These are phyloP conservation scores for Fremontodendron californicum DNA, from an alignment of 345 rosid genomes.

Conservation along the genomic window DNA sequence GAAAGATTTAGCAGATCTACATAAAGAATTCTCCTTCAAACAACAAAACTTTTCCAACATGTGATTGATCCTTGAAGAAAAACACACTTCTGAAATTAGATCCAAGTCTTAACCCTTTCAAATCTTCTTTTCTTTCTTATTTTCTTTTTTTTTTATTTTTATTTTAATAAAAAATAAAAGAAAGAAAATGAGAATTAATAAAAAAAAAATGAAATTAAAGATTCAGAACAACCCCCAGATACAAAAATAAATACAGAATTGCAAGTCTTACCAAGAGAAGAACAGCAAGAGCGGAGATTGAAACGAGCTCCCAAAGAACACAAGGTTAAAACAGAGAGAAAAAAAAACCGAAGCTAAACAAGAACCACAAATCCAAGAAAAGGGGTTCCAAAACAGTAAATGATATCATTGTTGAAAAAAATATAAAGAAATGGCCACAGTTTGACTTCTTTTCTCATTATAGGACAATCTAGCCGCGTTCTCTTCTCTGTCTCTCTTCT, in stretches of 20 bases:
- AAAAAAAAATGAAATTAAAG: neutral
- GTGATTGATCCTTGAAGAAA: neutral
- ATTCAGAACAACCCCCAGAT: neutral
- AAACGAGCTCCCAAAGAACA: neutral
- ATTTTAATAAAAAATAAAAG: neutral
- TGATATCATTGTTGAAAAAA: neutral
- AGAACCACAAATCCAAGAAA: neutral
- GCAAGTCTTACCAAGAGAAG: conserved; percentile 2
- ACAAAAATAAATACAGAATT: neutral
- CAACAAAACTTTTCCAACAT: neutral
- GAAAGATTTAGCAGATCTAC: neutral
- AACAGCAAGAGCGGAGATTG: neutral
- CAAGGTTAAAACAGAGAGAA: neutral
- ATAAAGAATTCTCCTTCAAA: neutral
- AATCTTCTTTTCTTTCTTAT: too few relatives aligned
- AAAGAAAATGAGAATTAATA: neutral
- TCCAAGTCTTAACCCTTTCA: neutral
- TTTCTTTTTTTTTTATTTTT: too few relatives aligned
- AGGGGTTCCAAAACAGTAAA: neutral
- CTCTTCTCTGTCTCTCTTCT: neutral
- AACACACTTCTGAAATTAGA: too few relatives aligned
- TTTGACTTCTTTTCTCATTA: neutral
- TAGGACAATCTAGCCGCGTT: neutral
- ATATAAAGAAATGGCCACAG: neutral
- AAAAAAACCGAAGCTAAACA: neutral